Evolutionary conservation across 1,284 basidiomycete species (phyloP).

Genomic region (Peniophora sp.): DNA sequence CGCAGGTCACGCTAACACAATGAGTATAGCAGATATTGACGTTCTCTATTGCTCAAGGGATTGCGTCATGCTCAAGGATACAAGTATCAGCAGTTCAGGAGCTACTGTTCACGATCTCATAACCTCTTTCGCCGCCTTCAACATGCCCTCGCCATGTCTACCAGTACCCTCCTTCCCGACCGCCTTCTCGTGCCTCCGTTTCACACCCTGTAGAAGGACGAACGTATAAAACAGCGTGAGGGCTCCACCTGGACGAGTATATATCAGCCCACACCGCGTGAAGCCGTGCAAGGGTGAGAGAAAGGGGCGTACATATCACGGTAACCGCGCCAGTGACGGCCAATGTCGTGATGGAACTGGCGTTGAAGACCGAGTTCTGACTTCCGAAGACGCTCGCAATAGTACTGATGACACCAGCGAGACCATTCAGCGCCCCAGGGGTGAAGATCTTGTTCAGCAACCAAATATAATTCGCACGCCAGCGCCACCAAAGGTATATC

Average conservation of each 20-base stretch:
- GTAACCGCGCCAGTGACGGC: slow-evolving; percentile 34
- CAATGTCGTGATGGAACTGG: slow-evolving; percentile 34
- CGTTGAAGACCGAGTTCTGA: slow-evolving; percentile 36
- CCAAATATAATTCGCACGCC: slow-evolving; percentile 57
- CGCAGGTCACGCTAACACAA: too few species aligned
- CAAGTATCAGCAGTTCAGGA: too few species aligned
- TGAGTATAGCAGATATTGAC: too few species aligned
- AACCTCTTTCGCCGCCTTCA: slow-evolving; percentile 21
- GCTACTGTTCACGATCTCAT: not conserved
- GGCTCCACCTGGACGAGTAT: not conserved
- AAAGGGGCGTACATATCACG: slow-evolving; percentile 19
- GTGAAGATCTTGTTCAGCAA: slow-evolving; percentile 49
- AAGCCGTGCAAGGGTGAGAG: too few species aligned
- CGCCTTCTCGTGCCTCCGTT: slow-evolving; percentile 31
- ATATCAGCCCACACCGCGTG: too few species aligned
- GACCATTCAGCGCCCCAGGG: slow-evolving; percentile 44
- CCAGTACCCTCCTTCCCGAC: slow-evolving; percentile 38
- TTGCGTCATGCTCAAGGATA: too few species aligned
- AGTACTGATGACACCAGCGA: slow-evolving; percentile 47
- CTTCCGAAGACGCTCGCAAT: slow-evolving; percentile 39
- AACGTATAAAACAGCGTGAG: slow-evolving; percentile 16
- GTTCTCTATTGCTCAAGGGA: too few species aligned
- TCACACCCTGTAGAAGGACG: slow-evolving; percentile 36
- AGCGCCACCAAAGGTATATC: slow-evolving; percentile 50
- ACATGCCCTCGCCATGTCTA: slow-evolving; percentile 38